Evolutionary conservation across 345 rosid species (phyloP).

Genomic region (rapeseed (Brassica napus)): DNA sequence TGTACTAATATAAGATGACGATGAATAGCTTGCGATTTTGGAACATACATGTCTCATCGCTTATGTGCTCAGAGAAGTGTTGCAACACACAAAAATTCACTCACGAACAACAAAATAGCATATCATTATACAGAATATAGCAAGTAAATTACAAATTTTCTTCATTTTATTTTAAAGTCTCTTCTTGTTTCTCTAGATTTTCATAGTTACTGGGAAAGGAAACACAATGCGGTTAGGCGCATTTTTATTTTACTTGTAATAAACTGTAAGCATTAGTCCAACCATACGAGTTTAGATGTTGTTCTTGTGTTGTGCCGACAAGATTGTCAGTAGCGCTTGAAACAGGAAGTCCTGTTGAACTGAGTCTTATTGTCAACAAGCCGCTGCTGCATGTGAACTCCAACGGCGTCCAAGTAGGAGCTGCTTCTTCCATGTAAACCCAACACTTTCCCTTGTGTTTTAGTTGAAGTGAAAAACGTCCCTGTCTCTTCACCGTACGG

Average conservation of each 20-base stretch:
- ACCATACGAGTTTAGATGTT: slow-evolving; percentile 3
- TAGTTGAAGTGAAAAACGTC: slow-evolving; percentile 76
- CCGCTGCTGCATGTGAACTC: slow-evolving; percentile 92
- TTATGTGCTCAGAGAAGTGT: slow-evolving; percentile 59
- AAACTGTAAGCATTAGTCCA: not conserved
- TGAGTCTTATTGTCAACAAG: slow-evolving; percentile 55
- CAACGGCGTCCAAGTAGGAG: slow-evolving; percentile 75
- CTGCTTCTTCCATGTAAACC: slow-evolving; percentile 90
- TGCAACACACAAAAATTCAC: slow-evolving; percentile 42
- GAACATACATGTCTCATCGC: slow-evolving; percentile 80
- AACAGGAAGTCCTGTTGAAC: slow-evolving; percentile 43
- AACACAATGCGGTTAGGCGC: not conserved
- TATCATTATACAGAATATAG: slow-evolving; percentile 11
- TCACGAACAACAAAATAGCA: slow-evolving; percentile 1
- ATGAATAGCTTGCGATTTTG: slow-evolving; percentile 17
- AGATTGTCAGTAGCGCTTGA: slow-evolving; percentile 45
- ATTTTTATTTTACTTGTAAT: slow-evolving; percentile 2
- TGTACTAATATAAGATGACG: not conserved
- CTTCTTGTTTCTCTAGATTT: slow-evolving; percentile 9
- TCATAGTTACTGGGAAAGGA: not conserved
- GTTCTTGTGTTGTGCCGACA: not conserved
- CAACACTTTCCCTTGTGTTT: slow-evolving; percentile 76
- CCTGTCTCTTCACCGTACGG: slow-evolving; percentile 89
- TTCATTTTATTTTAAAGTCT: slow-evolving; percentile 19
- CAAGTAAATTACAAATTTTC: not conserved